A percentile compares a stretch with the other conserved stretches of the same genome.
Evolutionary conservation across 2,329 filamentous ascomycete genomes (phyloP).

Genomic region (Lasiodiplodia sp.): DNA sequence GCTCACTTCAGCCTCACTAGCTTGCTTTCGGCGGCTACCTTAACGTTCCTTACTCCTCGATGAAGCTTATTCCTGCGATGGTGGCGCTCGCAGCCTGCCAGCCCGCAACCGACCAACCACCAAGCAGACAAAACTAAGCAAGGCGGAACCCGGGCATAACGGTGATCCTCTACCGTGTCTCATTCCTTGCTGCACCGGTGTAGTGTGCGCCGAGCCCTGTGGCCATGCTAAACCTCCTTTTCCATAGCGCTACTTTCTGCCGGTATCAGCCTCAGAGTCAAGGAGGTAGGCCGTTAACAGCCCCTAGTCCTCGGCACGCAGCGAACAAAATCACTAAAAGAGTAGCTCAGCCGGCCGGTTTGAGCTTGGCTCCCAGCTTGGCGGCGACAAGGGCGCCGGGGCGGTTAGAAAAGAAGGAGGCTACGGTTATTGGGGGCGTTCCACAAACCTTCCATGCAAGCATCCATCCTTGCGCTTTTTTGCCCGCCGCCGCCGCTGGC

Average conservation of each 20-base stretch:
- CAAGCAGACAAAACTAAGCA: slow-evolving; percentile 7
- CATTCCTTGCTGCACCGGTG: not conserved
- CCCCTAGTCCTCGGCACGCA: slow-evolving; percentile 17
- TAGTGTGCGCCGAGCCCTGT: not conserved
- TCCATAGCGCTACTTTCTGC: not conserved
- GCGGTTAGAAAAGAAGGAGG: not conserved
- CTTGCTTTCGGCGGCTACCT: not conserved
- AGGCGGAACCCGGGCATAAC: not conserved
- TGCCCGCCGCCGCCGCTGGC: not conserved
- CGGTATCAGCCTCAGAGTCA: not conserved
- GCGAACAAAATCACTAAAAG: not conserved
- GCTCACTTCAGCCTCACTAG: slow-evolving; percentile 8
- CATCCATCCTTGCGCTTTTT: not conserved
- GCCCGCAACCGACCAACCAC: slow-evolving; percentile 4
- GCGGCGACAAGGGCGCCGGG: not conserved
- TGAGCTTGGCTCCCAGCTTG: slow-evolving; percentile 15
- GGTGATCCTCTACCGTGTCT: not conserved
- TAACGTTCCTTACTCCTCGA: slow-evolving; percentile 14
- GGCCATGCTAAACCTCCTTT: not conserved
- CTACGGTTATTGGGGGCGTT: not conserved
- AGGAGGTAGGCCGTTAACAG: not conserved
- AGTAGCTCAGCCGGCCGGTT: not conserved
- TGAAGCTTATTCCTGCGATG: slow-evolving; percentile 4
- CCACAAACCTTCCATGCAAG: not conserved
- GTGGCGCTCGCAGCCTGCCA: not conserved